phyloP scores from a whole-genome alignment of 176 grass and related monocot genomes.

The Triticum urartu region DNA sequence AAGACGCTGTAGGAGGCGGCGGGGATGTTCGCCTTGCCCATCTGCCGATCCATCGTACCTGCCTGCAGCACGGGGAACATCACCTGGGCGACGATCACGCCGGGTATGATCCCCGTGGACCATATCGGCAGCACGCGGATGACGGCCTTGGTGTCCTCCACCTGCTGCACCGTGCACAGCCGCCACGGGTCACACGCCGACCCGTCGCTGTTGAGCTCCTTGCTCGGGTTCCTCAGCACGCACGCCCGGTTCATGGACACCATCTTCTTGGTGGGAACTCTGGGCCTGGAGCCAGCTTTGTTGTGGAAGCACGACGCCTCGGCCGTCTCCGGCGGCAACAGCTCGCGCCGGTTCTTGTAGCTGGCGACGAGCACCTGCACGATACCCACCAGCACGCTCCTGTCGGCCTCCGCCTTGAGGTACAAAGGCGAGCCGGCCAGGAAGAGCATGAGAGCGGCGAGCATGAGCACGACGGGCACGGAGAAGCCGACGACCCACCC shows the following conservation, averaged over 20 bases:
- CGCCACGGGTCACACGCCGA: slow-evolving; percentile 25
- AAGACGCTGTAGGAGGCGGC: slow-evolving; percentile 54
- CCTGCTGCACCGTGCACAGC: slow-evolving; percentile 77
- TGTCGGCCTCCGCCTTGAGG: slow-evolving; percentile 35
- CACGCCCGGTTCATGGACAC: slow-evolving; percentile 63
- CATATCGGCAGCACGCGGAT: slow-evolving; percentile 70
- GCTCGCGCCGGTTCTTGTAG: slow-evolving; percentile 41
- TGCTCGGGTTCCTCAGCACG: slow-evolving; percentile 39
- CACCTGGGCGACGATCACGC: slow-evolving; percentile 41
- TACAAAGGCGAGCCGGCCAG: slow-evolving; percentile 54
- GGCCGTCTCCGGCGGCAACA: slow-evolving; percentile 28
- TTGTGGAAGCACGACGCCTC: slow-evolving; percentile 32
- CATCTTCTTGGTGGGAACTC: slow-evolving; percentile 38
- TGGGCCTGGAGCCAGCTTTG: slow-evolving; percentile 21
- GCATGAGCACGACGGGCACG: slow-evolving; percentile 61
- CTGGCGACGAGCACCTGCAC: slow-evolving; percentile 52
- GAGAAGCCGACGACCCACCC: slow-evolving; percentile 66
- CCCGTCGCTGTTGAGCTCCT: slow-evolving; percentile 27
- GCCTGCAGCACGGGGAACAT: slow-evolving; percentile 68
- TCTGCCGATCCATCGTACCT: slow-evolving; percentile 38
- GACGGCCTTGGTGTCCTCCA: slow-evolving; percentile 59
- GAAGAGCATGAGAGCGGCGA: slow-evolving; percentile 41
- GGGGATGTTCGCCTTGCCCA: slow-evolving; percentile 39
- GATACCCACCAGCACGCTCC: slow-evolving; percentile 44
- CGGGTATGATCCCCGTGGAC: slow-evolving; percentile 60